Evolutionary conservation across 371 early-diverging fungal genomes (phyloP), one percentile per base, ranked within the genome.

Genomic region (Zopfochytrium polystomum): DNA sequence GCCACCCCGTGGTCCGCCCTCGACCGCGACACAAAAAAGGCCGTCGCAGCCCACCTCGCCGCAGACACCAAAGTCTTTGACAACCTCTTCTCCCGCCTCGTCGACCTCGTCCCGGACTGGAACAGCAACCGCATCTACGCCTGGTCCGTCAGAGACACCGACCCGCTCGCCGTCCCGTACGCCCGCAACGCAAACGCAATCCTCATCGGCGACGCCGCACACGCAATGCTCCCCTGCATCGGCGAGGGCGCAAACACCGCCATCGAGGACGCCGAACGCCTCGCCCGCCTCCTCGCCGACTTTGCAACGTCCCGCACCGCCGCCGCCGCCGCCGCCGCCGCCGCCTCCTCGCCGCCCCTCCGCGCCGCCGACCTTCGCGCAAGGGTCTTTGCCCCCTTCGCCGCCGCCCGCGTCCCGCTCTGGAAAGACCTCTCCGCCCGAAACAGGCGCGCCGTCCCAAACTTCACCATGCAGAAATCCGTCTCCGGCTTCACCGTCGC

Each of bases 171-270:
- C 38, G 11, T 7, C 38, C 38, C 38, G 7, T 18, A 38, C 38
- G 38, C 38, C 11, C 38, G 7, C 38, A 18, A 38, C 38, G 7
- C 11, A 7, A 38, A 38, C 18, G 38, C 38, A 7, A 18, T 60
- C 4, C 61, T 60, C 11, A 29, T 60, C 30, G 61, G 61, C 31
- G 61, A 60, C 38, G 58, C 61, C 23, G 61, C 61, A 20, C 61
- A 60, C 29, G 52, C 59, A 9, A 51, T 60, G 57, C 45, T 61
- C 5, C 61, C 61, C 13, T 51, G 59, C 26, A 13, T 60, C 22
- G 61, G 61, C n/a, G 45, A 44, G 26, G 61, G 61, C 15, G 52
- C 52, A 18, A 60, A 43, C 38, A 52, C 30, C n/a, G 61, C 61
- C 7, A 23, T 60, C 31, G 61, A 60, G 34, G 61, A 60, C 38